A percentile compares a stretch with the other conserved stretches of the same genome.
Evolutionary conservation across 108 stramenopile species (phyloP).

Genomic region (Nitzschia inconspicua): DNA sequence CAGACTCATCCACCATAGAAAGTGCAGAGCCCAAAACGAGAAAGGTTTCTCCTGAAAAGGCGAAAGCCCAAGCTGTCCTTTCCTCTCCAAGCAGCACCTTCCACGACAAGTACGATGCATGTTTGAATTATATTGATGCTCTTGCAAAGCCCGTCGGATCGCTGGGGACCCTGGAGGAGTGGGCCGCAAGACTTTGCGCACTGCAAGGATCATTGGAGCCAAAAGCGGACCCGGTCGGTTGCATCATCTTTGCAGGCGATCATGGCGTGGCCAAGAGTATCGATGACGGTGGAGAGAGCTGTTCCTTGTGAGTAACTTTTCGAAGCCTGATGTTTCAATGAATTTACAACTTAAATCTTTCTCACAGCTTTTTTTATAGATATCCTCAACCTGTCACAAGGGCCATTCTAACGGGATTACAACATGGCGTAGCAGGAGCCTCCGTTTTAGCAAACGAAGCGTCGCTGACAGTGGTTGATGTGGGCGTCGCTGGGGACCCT

Average conservation of each 20-base stretch:
- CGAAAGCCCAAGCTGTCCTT: conserved; percentile 2
- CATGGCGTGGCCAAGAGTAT: conserved; percentile 61
- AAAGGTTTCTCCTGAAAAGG: neutral
- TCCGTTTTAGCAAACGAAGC: conserved; percentile 48
- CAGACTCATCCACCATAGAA: too few species aligned
- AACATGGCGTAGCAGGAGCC: conserved; percentile 56
- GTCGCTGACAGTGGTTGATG: conserved; percentile 62
- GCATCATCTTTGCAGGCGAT: conserved; percentile 77
- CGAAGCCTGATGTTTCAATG: too few species aligned
- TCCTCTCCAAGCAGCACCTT: conserved; percentile 8
- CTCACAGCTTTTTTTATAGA: too few species aligned
- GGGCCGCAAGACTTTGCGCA: conserved; percentile 56
- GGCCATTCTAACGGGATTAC: conserved; percentile 52
- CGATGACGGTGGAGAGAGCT: conserved; percentile 61
- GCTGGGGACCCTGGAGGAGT: conserved; percentile 71
- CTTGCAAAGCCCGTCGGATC: conserved; percentile 82
- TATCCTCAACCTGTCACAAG: conserved; percentile 70
- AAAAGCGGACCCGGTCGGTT: conserved; percentile 21
- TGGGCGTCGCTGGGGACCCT: conserved; percentile 43
- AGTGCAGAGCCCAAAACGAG: too few species aligned
- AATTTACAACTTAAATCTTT: too few species aligned
- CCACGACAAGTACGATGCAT: conserved; percentile 43
- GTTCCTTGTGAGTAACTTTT: too few species aligned
- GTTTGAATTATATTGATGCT: conserved; percentile 47
- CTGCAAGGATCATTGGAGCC: conserved; percentile 47